These are phyloP conservation scores for Calonectria ilicicola DNA, from an alignment of 2,329 filamentous ascomycete genomes.

Conservation along the genomic window DNA sequence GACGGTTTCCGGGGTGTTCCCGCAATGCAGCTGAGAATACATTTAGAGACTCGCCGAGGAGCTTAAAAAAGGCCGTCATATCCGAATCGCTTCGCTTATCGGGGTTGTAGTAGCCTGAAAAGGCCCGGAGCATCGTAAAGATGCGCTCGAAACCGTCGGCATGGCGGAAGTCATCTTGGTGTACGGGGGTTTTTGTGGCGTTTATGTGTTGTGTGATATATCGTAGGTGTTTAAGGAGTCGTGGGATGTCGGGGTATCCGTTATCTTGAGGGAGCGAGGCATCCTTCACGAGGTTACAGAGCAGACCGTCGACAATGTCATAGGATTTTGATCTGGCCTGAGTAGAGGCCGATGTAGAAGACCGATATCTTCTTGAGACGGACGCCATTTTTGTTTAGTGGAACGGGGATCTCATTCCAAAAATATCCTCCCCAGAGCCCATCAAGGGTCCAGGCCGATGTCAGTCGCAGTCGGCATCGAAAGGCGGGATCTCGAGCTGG, in stretches of 20 bases:
- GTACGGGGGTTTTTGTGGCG: constrained; percentile 59
- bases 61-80: constrained; percentile 73
- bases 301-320: constrained; percentile 67
- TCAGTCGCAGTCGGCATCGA: constrained; percentile 50
- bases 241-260: constrained; percentile 61
- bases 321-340: constrained; percentile 70
- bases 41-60: constrained; percentile 78
- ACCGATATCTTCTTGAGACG: constrained; percentile 69
- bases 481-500: constrained; percentile 40
- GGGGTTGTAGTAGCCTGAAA: constrained; percentile 83
- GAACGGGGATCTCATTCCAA: constrained; percentile 42
- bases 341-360: constrained; percentile 72
- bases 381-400: constrained; percentile 58
- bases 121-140: constrained; percentile 75
- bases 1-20: constrained; percentile 85
- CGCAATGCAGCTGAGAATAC: constrained; percentile 81
- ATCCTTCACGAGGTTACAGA: constrained; percentile 58
- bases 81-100: constrained; percentile 70
- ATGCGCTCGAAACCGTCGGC: constrained; percentile 82
- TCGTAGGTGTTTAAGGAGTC: constrained; percentile 68
- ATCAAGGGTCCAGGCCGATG: constrained; percentile 52
- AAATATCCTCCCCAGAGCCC: constrained; percentile 47
- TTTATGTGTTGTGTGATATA: constrained; percentile 74
- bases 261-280: constrained; percentile 47
- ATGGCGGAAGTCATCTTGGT: constrained; percentile 86